A percentile compares a stretch with the other conserved stretches of the same genome.
Conservation (phyloP, 768 basidiomycete species). For the Saitozyma podzolica region DNA sequence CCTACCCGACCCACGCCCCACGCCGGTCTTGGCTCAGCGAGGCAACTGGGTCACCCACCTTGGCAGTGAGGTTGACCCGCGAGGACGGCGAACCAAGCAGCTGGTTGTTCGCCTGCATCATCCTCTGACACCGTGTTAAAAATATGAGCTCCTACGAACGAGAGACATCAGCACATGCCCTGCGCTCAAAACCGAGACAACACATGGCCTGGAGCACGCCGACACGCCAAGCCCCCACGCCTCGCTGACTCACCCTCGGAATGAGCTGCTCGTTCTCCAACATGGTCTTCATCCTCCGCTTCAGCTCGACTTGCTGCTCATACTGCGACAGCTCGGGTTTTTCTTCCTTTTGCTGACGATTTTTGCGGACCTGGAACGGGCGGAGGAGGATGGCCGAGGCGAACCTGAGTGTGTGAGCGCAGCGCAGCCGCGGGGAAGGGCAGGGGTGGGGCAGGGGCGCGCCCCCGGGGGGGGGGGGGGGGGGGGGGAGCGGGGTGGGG, state of each 20-base stretch:
- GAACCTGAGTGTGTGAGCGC: slow-evolving; percentile 30
- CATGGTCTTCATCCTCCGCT: slow-evolving; percentile 51
- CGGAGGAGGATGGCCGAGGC: slow-evolving; percentile 54
- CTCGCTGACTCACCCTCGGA: slow-evolving; percentile 57
- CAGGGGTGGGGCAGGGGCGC: too few species aligned
- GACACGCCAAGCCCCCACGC: slow-evolving; percentile 57
- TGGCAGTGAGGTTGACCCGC: slow-evolving; percentile 83
- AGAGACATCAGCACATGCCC: slow-evolving; percentile 1
- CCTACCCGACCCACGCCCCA: too few species aligned
- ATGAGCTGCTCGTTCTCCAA: slow-evolving; percentile 54
- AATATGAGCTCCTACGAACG: slow-evolving; percentile 45
- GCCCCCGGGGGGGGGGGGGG: too few species aligned
- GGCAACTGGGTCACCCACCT: slow-evolving; percentile 60
- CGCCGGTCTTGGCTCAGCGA: too few species aligned
- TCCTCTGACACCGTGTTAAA: slow-evolving; percentile 53
- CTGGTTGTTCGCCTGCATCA: slow-evolving; percentile 60
- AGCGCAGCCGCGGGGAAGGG: background rate
- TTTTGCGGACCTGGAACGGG: slow-evolving; percentile 48
- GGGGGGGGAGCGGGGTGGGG: too few species aligned
- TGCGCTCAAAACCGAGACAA: slow-evolving; percentile 54
- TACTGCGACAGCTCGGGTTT: slow-evolving; percentile 47
- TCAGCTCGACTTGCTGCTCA: slow-evolving; percentile 53
- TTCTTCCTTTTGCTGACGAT: slow-evolving; percentile 15
- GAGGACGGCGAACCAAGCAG: slow-evolving; percentile 81
- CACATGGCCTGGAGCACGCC: background rate